Base-by-base conservation (phyloP, 495 filamentous ascomycete species). In the Aspergillus nanangensis region DNA sequence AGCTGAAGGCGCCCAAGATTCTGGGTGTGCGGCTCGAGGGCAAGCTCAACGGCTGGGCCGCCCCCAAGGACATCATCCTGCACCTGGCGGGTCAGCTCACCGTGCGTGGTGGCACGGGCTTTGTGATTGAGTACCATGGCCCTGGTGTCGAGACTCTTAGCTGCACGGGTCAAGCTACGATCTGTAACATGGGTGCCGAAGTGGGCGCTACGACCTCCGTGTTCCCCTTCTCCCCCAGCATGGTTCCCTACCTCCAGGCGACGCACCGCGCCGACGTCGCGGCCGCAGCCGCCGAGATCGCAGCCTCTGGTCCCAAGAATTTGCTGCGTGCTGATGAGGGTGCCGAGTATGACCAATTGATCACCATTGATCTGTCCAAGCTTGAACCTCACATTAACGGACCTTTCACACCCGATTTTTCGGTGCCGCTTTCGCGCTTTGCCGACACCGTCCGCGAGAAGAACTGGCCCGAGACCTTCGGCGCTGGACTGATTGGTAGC, bases 331-430 rank as follows among this genome's bases (percentile, higher is more conserved):
- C 93, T 29, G 93, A 98, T 60, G 60, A 73, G n/a, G 78, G 75
- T 34, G 92, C 88, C 18, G 68, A 87, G 49, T 98, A 96, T 55
- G 93, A 98, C 65, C 77, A 95, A 61, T 60, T 94, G 32, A 85
- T 96, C 58, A 89, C 83, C n/a, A 95, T 98, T 59, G 77, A 97
- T 70, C 76, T 98, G 31, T 92, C 88, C 8, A 77, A 78, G 45
- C 79, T 98, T 13, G 93, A 98, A 67, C 93, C 93, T 3, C 93
- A 96, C 66, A 88, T 98, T 71, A 98, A 98, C 67, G 93, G 93
- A 5, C 93, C 93, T 23, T 94, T 95, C 66, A 98, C 93, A 0
- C 93, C 93, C 3, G 93, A 98, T 59, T 71, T 96, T 34, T 94
- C 93, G 2, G 95, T 89, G 0, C 93, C 93, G 3, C 63, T 98